phyloP scores from a whole-genome alignment of 768 basidiomycete species.

The Russula compacta region DNA sequence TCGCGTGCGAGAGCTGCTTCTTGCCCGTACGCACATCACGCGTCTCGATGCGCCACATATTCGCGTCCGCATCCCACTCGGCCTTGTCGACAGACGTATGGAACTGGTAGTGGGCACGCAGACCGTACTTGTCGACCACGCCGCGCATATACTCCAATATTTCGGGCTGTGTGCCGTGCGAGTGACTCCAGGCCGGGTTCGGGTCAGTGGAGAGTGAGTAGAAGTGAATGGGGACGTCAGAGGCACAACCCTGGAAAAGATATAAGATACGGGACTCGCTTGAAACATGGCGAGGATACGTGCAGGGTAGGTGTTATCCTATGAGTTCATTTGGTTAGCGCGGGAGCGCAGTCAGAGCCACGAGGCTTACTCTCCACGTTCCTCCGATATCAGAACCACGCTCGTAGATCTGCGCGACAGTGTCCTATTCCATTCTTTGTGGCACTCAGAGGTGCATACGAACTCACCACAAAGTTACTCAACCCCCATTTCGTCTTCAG shows the following conservation, averaged over 20 bases:
- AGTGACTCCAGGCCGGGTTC: slow-evolving; percentile 23
- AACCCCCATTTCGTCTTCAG: slow-evolving; percentile 27
- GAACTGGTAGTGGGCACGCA: slow-evolving; percentile 21
- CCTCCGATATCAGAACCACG: slow-evolving; percentile 23
- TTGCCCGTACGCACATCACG: slow-evolving; percentile 13
- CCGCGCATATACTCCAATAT: slow-evolving; percentile 24
- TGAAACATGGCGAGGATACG: background rate
- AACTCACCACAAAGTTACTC: slow-evolving; percentile 25
- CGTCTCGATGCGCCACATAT: slow-evolving; percentile 24
- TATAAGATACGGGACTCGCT: background rate
- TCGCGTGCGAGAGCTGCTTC: slow-evolving; percentile 13
- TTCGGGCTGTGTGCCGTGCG: slow-evolving; percentile 23
- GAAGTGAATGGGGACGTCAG: slow-evolving; percentile 21
- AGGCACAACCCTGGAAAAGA: slow-evolving; percentile 22
- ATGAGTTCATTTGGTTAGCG: background rate
- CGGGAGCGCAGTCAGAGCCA: background rate
- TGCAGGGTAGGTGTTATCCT: slow-evolving; percentile 24
- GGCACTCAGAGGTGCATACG: background rate
- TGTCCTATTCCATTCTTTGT: background rate
- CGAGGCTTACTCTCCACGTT: slow-evolving; percentile 22
- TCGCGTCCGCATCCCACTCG: slow-evolving; percentile 22
- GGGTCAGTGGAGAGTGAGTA: slow-evolving; percentile 25
- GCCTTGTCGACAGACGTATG: slow-evolving; percentile 24
- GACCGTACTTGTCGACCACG: slow-evolving; percentile 20
- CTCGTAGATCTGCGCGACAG: slow-evolving; percentile 26